Percentiles rank a stretch among this genome's conserved stretches.
These are phyloP conservation scores for Phialophora expanda DNA, from an alignment of 2,329 filamentous ascomycete species.

Conservation along the genomic window DNA sequence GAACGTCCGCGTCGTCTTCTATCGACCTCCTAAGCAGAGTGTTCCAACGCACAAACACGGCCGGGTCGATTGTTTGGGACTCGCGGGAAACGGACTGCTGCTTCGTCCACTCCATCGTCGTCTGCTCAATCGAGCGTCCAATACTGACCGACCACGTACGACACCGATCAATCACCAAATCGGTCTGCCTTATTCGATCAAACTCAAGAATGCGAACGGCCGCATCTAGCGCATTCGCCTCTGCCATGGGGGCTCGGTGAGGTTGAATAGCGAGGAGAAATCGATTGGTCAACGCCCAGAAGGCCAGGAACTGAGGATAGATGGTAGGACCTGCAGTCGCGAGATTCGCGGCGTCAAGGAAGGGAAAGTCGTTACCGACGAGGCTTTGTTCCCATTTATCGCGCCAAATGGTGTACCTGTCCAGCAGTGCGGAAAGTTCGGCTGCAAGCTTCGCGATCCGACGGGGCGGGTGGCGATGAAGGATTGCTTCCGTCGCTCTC, in stretches of 20 bases:
- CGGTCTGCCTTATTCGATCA: conserved; percentile 3
- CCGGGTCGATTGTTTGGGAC: background rate
- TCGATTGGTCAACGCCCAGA: conserved; percentile 19
- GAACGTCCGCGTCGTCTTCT: background rate
- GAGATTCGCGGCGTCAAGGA: conserved; percentile 5
- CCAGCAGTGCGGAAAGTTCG: conserved; percentile 15
- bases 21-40: conserved; percentile 4
- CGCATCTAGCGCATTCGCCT: conserved; percentile 14
- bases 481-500: conserved; percentile 19
- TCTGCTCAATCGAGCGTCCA: conserved; percentile 17
- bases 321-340: conserved; percentile 10
- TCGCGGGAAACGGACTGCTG: background rate
- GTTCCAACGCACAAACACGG: conserved; percentile 11
- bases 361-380: background rate
- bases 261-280: conserved; percentile 24
- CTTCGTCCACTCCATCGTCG: conserved; percentile 15
- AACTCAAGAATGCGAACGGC: conserved; percentile 11
- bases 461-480: background rate
- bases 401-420: conserved; percentile 16
- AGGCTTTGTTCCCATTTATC: conserved; percentile 17
- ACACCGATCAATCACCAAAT: conserved; percentile 15
- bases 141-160: conserved; percentile 16
- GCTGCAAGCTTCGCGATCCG: conserved; percentile 1
- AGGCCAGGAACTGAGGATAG: conserved; percentile 20
- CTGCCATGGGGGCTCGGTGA: background rate